Base-by-base conservation (phyloP, 2,329 filamentous ascomycete genomes). In the Colletotrichum gloeosporioides region DNA sequence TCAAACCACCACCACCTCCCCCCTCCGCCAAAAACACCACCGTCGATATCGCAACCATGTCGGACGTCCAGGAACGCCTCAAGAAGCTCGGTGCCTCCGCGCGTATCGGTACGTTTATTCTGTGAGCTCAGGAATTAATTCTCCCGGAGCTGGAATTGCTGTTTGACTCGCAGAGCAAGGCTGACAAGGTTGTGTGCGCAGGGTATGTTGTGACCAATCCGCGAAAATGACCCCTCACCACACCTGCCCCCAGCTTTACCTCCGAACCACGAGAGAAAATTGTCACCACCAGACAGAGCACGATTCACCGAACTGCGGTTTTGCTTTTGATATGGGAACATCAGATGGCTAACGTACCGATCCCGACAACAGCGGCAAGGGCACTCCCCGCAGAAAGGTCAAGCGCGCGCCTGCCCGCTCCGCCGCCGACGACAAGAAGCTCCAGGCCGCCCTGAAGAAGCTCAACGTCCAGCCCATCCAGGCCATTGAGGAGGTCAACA, bases 401-500 rank as follows among this genome's bases (percentile, higher is more conserved):
- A 99, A 99, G 95, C 98, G 98, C 89, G 95, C 96, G 81, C 95
- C 98, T 89, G 95, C 95, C 88, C 95, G 93, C 87, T 95, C 95
- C 81, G 95, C 94, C 86, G 95, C 95, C 88, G 97, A 99, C 87
- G 97, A 99, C 94, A 99, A 98, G 95, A 99, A 99, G 93, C 95
- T 99, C 80, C 97, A 99, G 91, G 93, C 94, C 78, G 90, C 95
- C 78, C 92, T 99, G 81, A 99, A 99, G 95, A 99, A 99, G 94
- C 93, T 99, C 88, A 99, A 99, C 89, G 96, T 98, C 77, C 97
- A 99, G 93, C 97, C 97, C 84, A 99, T 99, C 89, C 96, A 98
- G 91, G 95, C 95, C 81, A 99, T 99, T 84, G 97, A 99, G 93
- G 97, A 99, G 92, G 97, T 99, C 87, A 99, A 99, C 94, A 99